phyloP scores from a whole-genome alignment of 306 rosid genomes.

The Castanopsis chinensis region DNA sequence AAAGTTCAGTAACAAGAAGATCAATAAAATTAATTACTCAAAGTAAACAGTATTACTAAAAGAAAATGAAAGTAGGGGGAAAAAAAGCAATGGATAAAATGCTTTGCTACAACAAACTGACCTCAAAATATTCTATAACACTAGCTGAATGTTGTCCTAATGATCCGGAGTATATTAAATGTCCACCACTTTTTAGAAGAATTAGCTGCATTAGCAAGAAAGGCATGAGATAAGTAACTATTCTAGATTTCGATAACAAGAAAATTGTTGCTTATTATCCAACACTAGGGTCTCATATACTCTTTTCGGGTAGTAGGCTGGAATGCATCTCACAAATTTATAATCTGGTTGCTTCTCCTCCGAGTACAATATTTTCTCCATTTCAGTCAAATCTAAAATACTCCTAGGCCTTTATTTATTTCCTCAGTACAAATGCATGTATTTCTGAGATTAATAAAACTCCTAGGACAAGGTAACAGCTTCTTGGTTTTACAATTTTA shows the following conservation, averaged over 20 bases:
- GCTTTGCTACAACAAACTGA: conserved; percentile 12
- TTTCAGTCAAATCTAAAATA: not conserved
- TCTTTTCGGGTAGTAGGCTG: not conserved
- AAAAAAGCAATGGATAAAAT: not conserved
- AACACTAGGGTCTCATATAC: not conserved
- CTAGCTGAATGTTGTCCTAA: conserved; percentile 48
- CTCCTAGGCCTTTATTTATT: not conserved
- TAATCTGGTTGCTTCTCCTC: too few relatives aligned
- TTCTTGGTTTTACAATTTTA: not conserved
- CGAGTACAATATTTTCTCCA: not conserved
- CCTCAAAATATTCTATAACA: conserved; percentile 61
- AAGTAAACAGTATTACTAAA: not conserved
- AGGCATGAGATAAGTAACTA: not conserved
- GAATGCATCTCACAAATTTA: not conserved
- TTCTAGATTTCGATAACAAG: not conserved
- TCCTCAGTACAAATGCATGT: not conserved
- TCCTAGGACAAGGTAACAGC: not conserved
- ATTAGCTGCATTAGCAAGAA: conserved; percentile 32
- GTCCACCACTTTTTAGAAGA: conserved; percentile 63
- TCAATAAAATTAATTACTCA: not conserved
- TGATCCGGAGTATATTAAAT: conserved; percentile 47
- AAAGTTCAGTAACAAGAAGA: conserved; percentile 9
- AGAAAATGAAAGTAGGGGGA: not conserved
- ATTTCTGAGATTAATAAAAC: not conserved
- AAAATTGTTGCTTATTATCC: not conserved